Percentiles rank a stretch among this genome's conserved stretches.
These are phyloP conservation scores for Diaporthe nobilis DNA, from an alignment of 2,329 filamentous ascomycete species.

Conservation along the genomic window DNA sequence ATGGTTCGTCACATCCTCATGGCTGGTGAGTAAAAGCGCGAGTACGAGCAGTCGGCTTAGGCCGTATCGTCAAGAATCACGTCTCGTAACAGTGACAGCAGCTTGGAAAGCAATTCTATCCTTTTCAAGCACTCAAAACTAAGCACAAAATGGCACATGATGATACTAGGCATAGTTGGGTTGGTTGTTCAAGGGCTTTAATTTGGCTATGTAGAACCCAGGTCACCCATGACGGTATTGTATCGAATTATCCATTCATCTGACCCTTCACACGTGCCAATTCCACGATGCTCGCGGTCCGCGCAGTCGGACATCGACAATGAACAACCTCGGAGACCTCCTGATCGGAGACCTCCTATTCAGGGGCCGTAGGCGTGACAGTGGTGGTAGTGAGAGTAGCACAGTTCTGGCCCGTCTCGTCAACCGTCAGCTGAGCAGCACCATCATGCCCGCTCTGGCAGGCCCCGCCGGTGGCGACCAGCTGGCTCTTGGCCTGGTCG, in stretches of 20 bases:
- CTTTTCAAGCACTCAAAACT: too few relatives aligned
- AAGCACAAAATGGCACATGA: neutral
- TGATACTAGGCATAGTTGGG: neutral
- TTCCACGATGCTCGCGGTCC: too few relatives aligned
- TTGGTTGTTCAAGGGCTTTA: neutral
- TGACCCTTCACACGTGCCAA: neutral
- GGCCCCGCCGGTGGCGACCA: constrained; percentile 49
- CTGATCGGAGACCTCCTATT: neutral
- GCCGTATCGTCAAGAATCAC: too few relatives aligned
- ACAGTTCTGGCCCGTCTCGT: constrained; percentile 48
- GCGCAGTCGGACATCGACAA: too few relatives aligned
- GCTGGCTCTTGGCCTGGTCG: constrained; percentile 44
- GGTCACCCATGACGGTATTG: neutral
- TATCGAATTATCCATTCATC: neutral
- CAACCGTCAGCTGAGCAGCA: constrained; percentile 51
- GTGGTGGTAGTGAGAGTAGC: constrained; percentile 50
- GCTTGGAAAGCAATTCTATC: too few relatives aligned
- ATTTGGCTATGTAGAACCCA: neutral
- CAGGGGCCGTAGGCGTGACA: constrained; percentile 45
- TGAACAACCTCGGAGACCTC: too few relatives aligned
- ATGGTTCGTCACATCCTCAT: too few relatives aligned
- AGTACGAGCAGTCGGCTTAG: too few relatives aligned
- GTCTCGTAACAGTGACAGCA: too few relatives aligned
- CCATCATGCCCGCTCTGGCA: constrained; percentile 54
- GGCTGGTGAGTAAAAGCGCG: too few relatives aligned